Evolutionary conservation across 1,284 basidiomycete species (phyloP).

Genomic region (Tausonia pullulans): DNA sequence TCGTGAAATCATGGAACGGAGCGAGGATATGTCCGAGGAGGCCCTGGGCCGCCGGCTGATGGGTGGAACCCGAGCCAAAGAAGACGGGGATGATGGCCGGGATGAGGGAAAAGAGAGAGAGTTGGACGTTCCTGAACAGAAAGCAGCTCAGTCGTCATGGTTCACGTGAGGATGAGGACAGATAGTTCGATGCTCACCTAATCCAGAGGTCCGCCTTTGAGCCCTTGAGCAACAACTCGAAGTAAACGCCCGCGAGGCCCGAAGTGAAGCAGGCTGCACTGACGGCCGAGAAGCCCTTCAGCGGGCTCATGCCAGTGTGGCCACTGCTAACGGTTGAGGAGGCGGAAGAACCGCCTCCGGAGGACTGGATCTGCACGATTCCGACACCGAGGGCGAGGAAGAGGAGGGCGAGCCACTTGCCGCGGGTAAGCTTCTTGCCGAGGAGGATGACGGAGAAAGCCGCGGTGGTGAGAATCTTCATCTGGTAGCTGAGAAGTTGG

Average conservation of each 20-base stretch:
- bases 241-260: constrained; percentile 95
- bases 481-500: constrained; percentile 50
- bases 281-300: constrained; percentile 75
- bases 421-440: constrained; percentile 59
- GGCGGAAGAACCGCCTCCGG: constrained; percentile 6
- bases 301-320: constrained; percentile 37
- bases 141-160: constrained; percentile 66
- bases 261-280: constrained; percentile 87
- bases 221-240: constrained; percentile 91
- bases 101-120: constrained; percentile 84
- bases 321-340: neutral
- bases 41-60: constrained; percentile 25
- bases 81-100: constrained; percentile 80
- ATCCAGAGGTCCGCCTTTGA: constrained; percentile 65
- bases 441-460: constrained; percentile 83
- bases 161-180: constrained; percentile 29
- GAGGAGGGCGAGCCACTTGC: constrained; percentile 73
- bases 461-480: constrained; percentile 96
- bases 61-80: constrained; percentile 39
- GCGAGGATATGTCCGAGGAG: constrained; percentile 23
- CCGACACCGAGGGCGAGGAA: constrained; percentile 83
- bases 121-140: constrained; percentile 74
- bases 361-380: constrained; percentile 73
- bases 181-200: no score
- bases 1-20: constrained; percentile 49